A percentile compares a stretch with the other conserved stretches of the same genome.
Conservation (phyloP, 495 filamentous ascomycete species). For the Aspergillus cavernicola region DNA sequence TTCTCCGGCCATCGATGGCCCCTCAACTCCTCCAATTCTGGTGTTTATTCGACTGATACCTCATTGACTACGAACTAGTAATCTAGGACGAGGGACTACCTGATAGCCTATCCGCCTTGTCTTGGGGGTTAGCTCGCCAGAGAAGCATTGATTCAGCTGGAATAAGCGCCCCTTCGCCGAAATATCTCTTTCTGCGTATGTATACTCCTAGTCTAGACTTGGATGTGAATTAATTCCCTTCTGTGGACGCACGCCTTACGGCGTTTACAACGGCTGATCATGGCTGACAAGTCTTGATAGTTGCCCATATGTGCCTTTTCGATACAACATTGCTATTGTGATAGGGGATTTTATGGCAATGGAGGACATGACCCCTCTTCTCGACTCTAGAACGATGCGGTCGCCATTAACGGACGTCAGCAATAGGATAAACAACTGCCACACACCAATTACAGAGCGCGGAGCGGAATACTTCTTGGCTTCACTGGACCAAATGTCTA, state of each 20-base stretch:
- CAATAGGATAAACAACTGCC: slow-evolving; percentile 41
- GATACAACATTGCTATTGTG: not conserved
- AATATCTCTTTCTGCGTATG: not conserved
- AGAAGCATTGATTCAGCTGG: not conserved
- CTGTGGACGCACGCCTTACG: not conserved
- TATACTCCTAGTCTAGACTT: not conserved
- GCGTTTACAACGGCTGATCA: too few relatives aligned
- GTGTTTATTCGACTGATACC: not conserved
- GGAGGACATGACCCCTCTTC: slow-evolving; percentile 14
- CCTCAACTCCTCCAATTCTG: not conserved
- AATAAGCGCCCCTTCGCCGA: not conserved
- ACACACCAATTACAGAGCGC: slow-evolving; percentile 24
- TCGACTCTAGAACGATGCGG: slow-evolving; percentile 29
- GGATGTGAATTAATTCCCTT: not conserved
- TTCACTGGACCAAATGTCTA: slow-evolving; percentile 37
- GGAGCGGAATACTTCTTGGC: slow-evolving; percentile 24
- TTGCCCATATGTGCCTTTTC: slow-evolving; percentile 6
- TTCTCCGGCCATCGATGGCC: not conserved
- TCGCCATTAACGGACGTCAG: slow-evolving; percentile 50
- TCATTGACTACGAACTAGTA: slow-evolving; percentile 6
- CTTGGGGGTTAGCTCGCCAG: not conserved
- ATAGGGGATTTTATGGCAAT: slow-evolving; percentile 17
- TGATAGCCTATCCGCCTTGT: not conserved
- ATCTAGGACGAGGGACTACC: not conserved
- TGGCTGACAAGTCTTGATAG: not conserved